Percentiles rank a stretch among this genome's conserved stretches.
phyloP scores from a whole-genome alignment of 768 basidiomycete species.

The Leucocoprinus leucothites region DNA sequence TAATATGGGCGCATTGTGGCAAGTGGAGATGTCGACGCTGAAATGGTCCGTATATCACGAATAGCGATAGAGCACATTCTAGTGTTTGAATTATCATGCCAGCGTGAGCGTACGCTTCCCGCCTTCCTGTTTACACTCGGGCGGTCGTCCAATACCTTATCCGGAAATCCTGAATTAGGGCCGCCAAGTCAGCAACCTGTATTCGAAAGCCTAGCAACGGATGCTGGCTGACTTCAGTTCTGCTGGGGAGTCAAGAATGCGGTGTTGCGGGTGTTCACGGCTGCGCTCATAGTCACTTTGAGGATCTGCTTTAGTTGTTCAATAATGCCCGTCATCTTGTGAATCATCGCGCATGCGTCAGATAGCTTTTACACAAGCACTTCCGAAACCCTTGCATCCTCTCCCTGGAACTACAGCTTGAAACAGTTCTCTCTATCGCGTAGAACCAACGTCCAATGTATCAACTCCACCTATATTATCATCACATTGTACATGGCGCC shows the following conservation, averaged over 20 bases:
- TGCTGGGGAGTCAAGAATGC: not conserved
- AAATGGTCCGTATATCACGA: conserved; percentile 16
- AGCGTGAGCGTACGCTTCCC: conserved; percentile 13
- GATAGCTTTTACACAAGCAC: conserved; percentile 54
- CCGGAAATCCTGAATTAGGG: conserved; percentile 34
- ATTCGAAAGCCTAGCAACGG: conserved; percentile 28
- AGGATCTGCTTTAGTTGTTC: conserved; percentile 42
- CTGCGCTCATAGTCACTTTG: conserved; percentile 15
- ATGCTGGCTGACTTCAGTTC: conserved; percentile 17
- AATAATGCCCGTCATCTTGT: conserved; percentile 55
- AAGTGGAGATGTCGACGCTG: not conserved
- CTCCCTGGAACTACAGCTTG: too few relatives aligned
- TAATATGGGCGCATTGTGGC: not conserved
- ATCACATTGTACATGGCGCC: too few relatives aligned
- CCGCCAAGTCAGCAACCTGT: conserved; percentile 36
- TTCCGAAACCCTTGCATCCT: too few relatives aligned
- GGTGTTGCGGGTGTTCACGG: not conserved
- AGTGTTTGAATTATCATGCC: not conserved
- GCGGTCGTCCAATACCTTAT: conserved; percentile 29
- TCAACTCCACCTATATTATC: too few relatives aligned
- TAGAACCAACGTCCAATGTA: too few relatives aligned
- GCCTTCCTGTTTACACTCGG: conserved; percentile 32
- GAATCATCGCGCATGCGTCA: conserved; percentile 56
- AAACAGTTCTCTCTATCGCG: too few relatives aligned
- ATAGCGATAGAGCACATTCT: not conserved